phyloP scores from a whole-genome alignment of 2,329 filamentous ascomycete genomes.

The Botrytis deweyae region DNA sequence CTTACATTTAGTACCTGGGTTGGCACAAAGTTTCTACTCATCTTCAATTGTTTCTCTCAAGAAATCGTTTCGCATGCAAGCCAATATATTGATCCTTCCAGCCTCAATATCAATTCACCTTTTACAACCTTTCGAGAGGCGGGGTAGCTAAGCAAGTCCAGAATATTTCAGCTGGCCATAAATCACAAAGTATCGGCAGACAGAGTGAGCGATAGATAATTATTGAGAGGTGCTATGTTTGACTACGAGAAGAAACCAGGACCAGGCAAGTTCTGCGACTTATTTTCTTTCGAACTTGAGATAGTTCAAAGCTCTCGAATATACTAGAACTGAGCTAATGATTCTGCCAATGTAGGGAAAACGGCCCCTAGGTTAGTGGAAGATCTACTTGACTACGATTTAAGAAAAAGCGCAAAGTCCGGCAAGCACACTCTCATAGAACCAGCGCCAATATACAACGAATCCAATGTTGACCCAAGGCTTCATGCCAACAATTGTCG shows the following conservation, averaged over 20 bases:
- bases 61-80: background rate
- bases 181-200: background rate
- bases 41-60: background rate
- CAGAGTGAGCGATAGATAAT: background rate
- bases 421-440: slow-evolving; percentile 55
- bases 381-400: slow-evolving; percentile 47
- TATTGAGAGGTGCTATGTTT: slow-evolving; percentile 12
- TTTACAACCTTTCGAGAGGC: background rate
- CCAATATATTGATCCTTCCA: background rate
- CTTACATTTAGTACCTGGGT: background rate
- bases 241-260: slow-evolving; percentile 14
- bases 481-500: slow-evolving; percentile 49
- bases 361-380: slow-evolving; percentile 49
- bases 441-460: slow-evolving; percentile 52
- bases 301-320: background rate
- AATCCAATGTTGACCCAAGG: slow-evolving; percentile 32
- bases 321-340: slow-evolving; percentile 3
- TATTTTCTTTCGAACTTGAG: background rate
- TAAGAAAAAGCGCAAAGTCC: slow-evolving; percentile 36
- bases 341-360: slow-evolving; percentile 45
- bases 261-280: slow-evolving; percentile 20
- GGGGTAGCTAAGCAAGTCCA: slow-evolving; percentile 5
- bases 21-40: background rate
- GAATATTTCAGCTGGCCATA: slow-evolving; percentile 2
- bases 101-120: background rate